phyloP scores from a whole-genome alignment of 129 eudicot genomes.

The Lactuca saligna region DNA sequence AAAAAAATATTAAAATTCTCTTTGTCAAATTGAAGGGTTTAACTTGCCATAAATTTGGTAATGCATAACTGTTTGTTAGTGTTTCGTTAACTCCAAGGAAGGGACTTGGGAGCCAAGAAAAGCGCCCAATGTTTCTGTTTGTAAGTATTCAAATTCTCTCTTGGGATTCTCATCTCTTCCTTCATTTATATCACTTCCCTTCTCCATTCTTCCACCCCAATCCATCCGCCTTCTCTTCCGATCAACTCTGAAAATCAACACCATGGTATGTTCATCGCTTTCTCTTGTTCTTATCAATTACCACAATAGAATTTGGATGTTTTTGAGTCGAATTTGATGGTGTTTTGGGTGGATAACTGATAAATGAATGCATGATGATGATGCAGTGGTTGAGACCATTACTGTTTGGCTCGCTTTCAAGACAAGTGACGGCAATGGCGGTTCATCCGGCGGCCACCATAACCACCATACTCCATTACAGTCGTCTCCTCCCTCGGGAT shows the following conservation, averaged over 20 bases:
- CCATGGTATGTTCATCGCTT: conserved; percentile 22
- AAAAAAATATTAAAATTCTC: background rate
- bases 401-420: conserved; percentile 34
- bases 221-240: background rate
- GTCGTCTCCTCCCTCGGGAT: conserved; percentile 44
- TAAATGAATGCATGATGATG: background rate
- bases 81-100: conserved; percentile 37
- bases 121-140: conserved; percentile 39
- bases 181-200: conserved; percentile 15
- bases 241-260: conserved; percentile 6
- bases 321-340: conserved; percentile 5
- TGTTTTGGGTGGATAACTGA: background rate
- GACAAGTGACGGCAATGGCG: conserved; percentile 31
- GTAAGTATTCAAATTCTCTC: conserved; percentile 31
- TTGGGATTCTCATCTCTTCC: conserved; percentile 31
- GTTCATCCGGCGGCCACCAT: conserved; percentile 41
- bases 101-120: background rate
- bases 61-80: background rate
- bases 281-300: background rate
- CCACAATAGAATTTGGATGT: too few species aligned
- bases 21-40: conserved; percentile 29
- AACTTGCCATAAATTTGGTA: background rate
- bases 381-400: conserved; percentile 31
- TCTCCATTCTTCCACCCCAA: conserved; percentile 9
- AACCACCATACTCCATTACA: conserved; percentile 48